Evolutionary conservation across 202 grass and related monocot genomes (phyloP).

Genomic region (Brachypodium distachyon): DNA sequence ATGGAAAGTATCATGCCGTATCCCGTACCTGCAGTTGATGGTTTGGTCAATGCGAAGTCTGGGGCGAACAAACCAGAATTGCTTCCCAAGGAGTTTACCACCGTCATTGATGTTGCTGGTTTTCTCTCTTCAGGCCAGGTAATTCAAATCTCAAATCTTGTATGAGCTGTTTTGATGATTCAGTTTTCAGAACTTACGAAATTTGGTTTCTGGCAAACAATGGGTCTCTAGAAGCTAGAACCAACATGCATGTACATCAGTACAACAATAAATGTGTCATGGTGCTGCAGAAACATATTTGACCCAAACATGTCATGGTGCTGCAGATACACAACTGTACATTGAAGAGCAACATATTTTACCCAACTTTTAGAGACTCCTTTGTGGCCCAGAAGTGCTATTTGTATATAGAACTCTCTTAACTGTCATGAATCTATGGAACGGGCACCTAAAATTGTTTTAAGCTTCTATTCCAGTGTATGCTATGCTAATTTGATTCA

Average conservation of each 20-base stretch:
- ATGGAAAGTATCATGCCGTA: neutral
- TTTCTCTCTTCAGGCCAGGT: conserved; percentile 96
- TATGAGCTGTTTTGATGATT: neutral
- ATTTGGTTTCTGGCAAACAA: neutral
- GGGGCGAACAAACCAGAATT: conserved; percentile 88
- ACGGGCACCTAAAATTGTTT: too few relatives aligned
- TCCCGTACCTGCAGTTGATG: conserved; percentile 38
- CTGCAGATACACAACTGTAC: neutral
- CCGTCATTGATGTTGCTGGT: conserved; percentile 90
- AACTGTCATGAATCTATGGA: neutral
- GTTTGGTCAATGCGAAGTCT: conserved; percentile 53
- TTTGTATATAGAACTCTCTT: neutral
- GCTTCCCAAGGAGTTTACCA: conserved; percentile 85
- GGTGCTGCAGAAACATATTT: too few relatives aligned
- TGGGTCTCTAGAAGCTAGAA: too few relatives aligned
- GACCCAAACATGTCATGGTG: too few relatives aligned
- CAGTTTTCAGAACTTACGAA: neutral
- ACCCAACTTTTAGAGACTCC: neutral
- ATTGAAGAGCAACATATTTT: neutral
- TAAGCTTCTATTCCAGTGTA: too few relatives aligned
- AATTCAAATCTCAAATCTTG: neutral
- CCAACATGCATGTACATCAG: too few relatives aligned
- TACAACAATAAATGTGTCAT: too few relatives aligned
- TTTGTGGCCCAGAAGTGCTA: too few relatives aligned
- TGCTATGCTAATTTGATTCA: neutral